phyloP scores from a whole-genome alignment of 805 yeast species.

The Candida pseudoglaebosa region DNA sequence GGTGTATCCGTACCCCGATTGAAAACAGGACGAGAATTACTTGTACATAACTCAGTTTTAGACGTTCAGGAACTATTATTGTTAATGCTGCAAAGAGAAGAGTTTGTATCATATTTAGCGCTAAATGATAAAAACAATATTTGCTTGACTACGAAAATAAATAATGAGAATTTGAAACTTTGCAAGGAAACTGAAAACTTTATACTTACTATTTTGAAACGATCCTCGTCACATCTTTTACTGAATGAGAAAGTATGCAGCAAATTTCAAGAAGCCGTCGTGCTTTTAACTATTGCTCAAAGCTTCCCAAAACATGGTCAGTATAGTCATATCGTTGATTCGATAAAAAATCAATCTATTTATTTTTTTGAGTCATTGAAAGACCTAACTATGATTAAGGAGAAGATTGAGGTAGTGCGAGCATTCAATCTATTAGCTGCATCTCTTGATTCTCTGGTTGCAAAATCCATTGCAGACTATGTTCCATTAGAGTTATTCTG shows the following conservation, averaged over 20 bases:
- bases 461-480: constrained; percentile 1
- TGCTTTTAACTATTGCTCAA: not conserved
- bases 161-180: not conserved
- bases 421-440: constrained; percentile 2
- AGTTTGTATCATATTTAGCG: constrained; percentile 1
- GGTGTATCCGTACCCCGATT: constrained; percentile 14
- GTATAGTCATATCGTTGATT: constrained; percentile 8
- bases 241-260: not conserved
- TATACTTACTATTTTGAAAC: not conserved
- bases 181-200: not conserved
- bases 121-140: not conserved
- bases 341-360: constrained; percentile 15
- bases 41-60: not conserved
- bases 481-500: constrained; percentile 8
- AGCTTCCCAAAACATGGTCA: not conserved
- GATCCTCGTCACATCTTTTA: not conserved
- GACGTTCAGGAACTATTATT: not conserved
- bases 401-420: constrained; percentile 6
- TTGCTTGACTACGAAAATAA: not conserved
- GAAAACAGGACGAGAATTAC: not conserved
- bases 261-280: not conserved
- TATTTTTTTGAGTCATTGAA: constrained; percentile 8
- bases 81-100: not conserved
- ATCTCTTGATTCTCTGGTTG: not conserved
- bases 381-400: constrained; percentile 4